Evolutionary conservation across 345 rosid species (phyloP).

Genomic region (Murraya koenigii): DNA sequence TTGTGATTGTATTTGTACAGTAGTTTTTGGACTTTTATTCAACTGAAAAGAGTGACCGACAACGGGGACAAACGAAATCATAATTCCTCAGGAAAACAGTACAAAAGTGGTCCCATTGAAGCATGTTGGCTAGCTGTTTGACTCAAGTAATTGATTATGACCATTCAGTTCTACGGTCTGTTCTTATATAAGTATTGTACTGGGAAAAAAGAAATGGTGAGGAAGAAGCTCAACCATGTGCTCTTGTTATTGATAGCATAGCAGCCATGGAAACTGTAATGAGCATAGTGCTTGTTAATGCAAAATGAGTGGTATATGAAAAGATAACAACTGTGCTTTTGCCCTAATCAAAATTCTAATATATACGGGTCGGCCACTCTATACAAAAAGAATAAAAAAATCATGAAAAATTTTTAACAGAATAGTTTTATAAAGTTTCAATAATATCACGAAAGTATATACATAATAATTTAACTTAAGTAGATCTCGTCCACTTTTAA

Average conservation of each 20-base stretch:
- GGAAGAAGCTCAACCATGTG: not conserved
- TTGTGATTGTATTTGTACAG: conserved; percentile 10
- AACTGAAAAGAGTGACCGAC: conserved; percentile 24
- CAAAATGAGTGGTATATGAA: not conserved
- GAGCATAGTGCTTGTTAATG: not conserved
- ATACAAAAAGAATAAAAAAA: too few species aligned
- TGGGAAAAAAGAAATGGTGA: not conserved
- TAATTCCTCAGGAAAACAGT: conserved; percentile 24
- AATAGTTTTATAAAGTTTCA: too few species aligned
- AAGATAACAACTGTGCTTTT: not conserved
- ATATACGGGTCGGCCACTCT: too few species aligned
- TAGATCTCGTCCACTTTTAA: too few species aligned
- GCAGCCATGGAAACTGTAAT: not conserved
- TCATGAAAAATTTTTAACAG: too few species aligned
- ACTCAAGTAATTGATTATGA: conserved; percentile 16
- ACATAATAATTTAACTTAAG: too few species aligned
- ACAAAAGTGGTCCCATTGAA: conserved; percentile 32
- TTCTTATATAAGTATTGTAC: not conserved
- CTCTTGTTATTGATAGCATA: not conserved
- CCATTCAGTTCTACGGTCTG: conserved; percentile 14
- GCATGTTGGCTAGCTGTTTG: conserved; percentile 27
- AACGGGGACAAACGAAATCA: conserved; percentile 35
- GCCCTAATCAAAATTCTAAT: not conserved
- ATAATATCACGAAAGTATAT: too few species aligned
- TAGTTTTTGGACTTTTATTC: not conserved